Percentiles rank a stretch among this genome's conserved stretches.
phyloP scores from a whole-genome alignment of 2,329 filamentous ascomycete genomes.

The Diaporthe batatas region DNA sequence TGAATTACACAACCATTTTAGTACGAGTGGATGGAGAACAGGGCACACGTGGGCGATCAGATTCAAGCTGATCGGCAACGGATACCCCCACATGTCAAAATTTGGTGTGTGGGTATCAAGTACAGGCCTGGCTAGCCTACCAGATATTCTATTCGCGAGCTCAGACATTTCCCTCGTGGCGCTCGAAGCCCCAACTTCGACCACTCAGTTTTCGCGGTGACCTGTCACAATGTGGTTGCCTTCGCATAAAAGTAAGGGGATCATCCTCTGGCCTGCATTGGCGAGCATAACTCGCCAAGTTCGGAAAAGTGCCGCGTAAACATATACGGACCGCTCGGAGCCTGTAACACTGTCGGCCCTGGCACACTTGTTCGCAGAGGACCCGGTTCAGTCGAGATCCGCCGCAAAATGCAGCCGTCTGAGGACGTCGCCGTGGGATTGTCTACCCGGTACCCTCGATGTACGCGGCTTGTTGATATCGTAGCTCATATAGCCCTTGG shows the following conservation, averaged over 20 bases:
- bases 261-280: not conserved
- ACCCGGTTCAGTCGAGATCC: too few species aligned
- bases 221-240: not conserved
- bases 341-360: not conserved
- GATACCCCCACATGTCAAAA: slow-evolving; percentile 14
- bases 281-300: slow-evolving; percentile 5
- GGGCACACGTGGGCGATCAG: not conserved
- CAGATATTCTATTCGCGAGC: slow-evolving; percentile 5
- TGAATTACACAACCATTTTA: slow-evolving; percentile 5
- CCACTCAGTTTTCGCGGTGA: not conserved
- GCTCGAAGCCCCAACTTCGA: not conserved
- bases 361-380: not conserved
- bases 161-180: not conserved
- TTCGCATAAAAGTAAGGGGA: not conserved
- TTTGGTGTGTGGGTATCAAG: not conserved
- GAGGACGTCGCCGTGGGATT: not conserved
- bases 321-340: not conserved
- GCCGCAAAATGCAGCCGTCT: not conserved
- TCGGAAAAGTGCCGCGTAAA: slow-evolving; percentile 9
- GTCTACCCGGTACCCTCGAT: not conserved
- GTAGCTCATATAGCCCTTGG: not conserved
- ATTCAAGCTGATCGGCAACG: slow-evolving; percentile 4
- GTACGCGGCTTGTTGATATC: not conserved
- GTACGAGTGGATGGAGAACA: slow-evolving; percentile 10
- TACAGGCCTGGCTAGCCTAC: not conserved